These are phyloP conservation scores for Dictyostelium purpureum DNA, from an alignment of 78 protist species.

Conservation along the genomic window DNA sequence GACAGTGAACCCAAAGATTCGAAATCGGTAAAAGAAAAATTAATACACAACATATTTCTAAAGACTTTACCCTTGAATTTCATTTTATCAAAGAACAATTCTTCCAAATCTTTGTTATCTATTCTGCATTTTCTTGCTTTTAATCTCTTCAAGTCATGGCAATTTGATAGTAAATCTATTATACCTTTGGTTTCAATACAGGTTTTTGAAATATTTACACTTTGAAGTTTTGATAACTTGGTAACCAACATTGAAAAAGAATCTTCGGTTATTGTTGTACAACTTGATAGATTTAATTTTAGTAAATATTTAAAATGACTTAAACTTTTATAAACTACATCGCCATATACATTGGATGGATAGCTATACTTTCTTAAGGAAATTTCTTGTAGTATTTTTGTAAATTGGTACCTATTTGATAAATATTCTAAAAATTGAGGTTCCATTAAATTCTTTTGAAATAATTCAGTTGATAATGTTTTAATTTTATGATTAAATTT, in stretches of 20 bases:
- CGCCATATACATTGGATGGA: background rate
- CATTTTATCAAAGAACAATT: background rate
- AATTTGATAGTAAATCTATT: background rate
- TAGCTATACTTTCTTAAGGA: background rate
- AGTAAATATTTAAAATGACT: background rate
- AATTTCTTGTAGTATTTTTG: too few relatives aligned
- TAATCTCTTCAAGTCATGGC: background rate
- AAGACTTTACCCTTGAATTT: background rate
- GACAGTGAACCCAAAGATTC: background rate
- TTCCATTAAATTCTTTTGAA: background rate
- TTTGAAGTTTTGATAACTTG: background rate
- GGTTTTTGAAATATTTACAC: constrained; percentile 39
- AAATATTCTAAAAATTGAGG: background rate
- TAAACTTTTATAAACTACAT: background rate
- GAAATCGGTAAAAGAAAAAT: constrained; percentile 4
- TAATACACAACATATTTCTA: background rate
- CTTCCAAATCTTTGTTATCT: background rate
- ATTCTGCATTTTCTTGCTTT: constrained; percentile 18
- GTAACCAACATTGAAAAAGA: background rate
- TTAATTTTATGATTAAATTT: background rate
- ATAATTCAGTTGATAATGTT: background rate
- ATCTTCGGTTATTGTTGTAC: background rate
- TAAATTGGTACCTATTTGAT: too few relatives aligned
- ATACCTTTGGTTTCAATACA: background rate
- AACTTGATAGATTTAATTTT: background rate